A percentile compares a stretch with the other conserved stretches of the same genome.
Conservation (phyloP, 2,329 filamentous ascomycete genomes). For the Fusarium liriodendri region DNA sequence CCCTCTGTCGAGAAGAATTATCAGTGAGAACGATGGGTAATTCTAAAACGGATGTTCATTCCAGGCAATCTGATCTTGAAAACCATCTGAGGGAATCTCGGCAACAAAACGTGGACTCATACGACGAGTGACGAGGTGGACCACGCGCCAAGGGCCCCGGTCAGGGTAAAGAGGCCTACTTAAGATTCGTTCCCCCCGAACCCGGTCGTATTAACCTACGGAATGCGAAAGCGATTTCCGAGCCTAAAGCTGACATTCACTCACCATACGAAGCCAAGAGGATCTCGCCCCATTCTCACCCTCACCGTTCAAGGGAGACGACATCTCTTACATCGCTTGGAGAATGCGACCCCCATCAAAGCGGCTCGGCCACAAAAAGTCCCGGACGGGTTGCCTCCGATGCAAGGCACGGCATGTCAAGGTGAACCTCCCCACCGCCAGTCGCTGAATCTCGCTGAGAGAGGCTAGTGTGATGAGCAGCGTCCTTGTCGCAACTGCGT, state of each 20-base stretch:
- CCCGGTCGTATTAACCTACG: constrained; percentile 4
- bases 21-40: not conserved
- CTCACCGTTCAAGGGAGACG: not conserved
- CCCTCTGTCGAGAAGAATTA: not conserved
- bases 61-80: not conserved
- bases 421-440: not conserved
- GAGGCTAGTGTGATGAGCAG: constrained; percentile 26
- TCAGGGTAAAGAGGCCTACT: not conserved
- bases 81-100: not conserved
- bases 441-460: not conserved
- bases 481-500: constrained; percentile 28
- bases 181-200: constrained; percentile 2
- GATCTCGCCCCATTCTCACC: not conserved
- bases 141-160: not conserved
- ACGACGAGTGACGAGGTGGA: not conserved
- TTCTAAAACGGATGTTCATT: not conserved
- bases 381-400: constrained; percentile 24
- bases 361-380: constrained; percentile 28
- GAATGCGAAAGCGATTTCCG: constrained; percentile 14
- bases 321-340: not conserved
- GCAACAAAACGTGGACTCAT: not conserved
- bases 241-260: not conserved
- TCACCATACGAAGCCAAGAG: not conserved
- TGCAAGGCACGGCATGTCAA: constrained; percentile 34
- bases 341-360: constrained; percentile 3